Base-by-base conservation (phyloP, 129 eudicot genomes). In the Kitagawia praeruptora region DNA sequence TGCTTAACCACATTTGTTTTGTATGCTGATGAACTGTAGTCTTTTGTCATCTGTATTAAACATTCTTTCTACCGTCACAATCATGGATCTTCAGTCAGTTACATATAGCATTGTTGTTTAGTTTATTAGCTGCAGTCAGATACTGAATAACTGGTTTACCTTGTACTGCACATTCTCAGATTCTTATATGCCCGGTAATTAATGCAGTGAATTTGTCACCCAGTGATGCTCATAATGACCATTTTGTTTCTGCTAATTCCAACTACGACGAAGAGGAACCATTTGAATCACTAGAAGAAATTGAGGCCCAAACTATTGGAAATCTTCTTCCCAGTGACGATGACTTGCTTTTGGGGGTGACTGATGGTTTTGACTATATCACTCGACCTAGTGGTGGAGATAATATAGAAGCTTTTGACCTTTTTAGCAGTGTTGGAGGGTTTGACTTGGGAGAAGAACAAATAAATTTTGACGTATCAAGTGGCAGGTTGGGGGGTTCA, bases 221-320 rank as follows among this genome's bases (percentile, higher is more conserved):
- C 75, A 86, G 83, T 74, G 81, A 77, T 87, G 75, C 71, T 70
- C 78, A 80, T 37, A 80, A 87, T 83, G 92, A 96, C 23, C 94
- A 87, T 78, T 90, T 90, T 75, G 85, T 85, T 80, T 88, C 93
- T 80, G 88, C 85, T 79, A 80, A 87, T 80, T 85, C 87, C 40
- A 86, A 83, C 19, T 87, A 82, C 75, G 93, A 91, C 78, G 92
- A 87, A 78, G 94, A 89, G 85, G 93, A 88, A 72, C 89, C 89
- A 27, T 81, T 89, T 85, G 93, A 88, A 84, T 94, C 98, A 47
- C 90, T 91, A 72, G 87, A 88, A 86, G 97, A 94, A 85, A 90
- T 94, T 69, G 98, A 94, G 85, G 98, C 98, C 78, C 97, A 91
- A 84, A 91, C 97, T 51, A 94, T 94, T 70, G 98, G 97, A 71